Evolutionary conservation across 164 flowering plant species (phyloP), one percentile per base, ranked within the genome.

Genomic region (Nelumbo lutea): DNA sequence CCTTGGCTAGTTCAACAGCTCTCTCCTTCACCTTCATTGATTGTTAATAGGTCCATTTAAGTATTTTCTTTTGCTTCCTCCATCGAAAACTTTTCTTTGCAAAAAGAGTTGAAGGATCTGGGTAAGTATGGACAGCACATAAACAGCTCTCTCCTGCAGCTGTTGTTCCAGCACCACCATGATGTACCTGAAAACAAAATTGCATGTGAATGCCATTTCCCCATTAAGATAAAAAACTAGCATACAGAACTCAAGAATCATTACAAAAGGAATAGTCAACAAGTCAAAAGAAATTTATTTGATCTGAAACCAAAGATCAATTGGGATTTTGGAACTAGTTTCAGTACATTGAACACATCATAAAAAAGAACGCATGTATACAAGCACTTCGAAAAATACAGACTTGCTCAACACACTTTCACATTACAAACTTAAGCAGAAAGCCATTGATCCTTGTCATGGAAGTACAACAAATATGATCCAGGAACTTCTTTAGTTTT

Each of bases 101-200:
- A 27, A 27, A 27, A 27, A 27, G 27, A 27, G 27, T 27, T 27
- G 27, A 27, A 27, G 27, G 27, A 27, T 27, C 27, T 27, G 27
- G 0, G 27, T 27, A 27, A 27, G 27, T 27, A 27, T 27, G 27
- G 27, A 27, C 0, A 27, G 27, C 27, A 27, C 27, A 27, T 27
- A 27, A 27, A n/a, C n/a, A n/a, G n/a, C n/a, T n/a, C n/a, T n/a
- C n/a, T n/a, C n/a, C 98, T 52, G 98, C 96, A 73, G 98, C 98
- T 5, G 98, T 93, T 76, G 98, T 93, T 67, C 98, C 96, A 64
- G 98, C 98, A 77, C 98, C 98, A n/a, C 98, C 98, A 76, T 93
- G 96, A 80, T 93, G 98, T 65, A 93, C 96, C 98, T 90, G 81
- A 72, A 71, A 80, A 67, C 47, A 62, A 64, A 68, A 27, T 59